Base-by-base conservation (phyloP, 768 basidiomycete species). In the Rhizopogon rudus region DNA sequence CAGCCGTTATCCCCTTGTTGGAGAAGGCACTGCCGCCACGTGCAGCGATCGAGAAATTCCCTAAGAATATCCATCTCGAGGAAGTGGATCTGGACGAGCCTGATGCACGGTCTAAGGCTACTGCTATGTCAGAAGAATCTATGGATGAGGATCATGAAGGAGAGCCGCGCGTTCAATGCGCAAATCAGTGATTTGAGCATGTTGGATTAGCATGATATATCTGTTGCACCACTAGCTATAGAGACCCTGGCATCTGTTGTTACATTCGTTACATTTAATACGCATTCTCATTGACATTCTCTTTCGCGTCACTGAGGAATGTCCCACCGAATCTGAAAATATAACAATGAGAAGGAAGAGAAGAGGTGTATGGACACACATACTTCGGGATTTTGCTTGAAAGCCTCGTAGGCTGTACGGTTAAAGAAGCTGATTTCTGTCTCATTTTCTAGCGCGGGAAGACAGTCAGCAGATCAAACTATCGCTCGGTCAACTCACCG, bases 101-200 rank as follows among this genome's bases (percentile, higher is more conserved):
- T 5, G 90, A 93, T 68, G 81, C 84, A 58, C 64, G 67, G 14
- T 71, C 72, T 69, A 73, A 78, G 69, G 66, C 71, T 63, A 71
- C 67, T 57, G 71, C 77, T 31, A 73, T 81, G 62, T 76, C 75
- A 29, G 88, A 87, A 40, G 93, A 97, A 54, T 75, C 81, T 13
- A 97, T 97, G 94, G 95, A 98, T 62, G 93, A 96, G 72, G 95
- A 96, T 64, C 77, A 79, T 53, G 90, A 91, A 1, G 76, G 73
- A n/a, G 86, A 91, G 69, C 93, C 93, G 25, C 87, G 93, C 40
- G 95, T 98, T 45, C 95, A 97, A 78, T 98, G 96, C 71, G 93
- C 94, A 40, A 88, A 93, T 72, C 92, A 93, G 78, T 93, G 71
- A 75, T 61, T 49, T 56, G 44, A 17, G 17, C 22, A 51, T 40